phyloP scores from a whole-genome alignment of 768 basidiomycete species.

The Lentinula raphanica region DNA sequence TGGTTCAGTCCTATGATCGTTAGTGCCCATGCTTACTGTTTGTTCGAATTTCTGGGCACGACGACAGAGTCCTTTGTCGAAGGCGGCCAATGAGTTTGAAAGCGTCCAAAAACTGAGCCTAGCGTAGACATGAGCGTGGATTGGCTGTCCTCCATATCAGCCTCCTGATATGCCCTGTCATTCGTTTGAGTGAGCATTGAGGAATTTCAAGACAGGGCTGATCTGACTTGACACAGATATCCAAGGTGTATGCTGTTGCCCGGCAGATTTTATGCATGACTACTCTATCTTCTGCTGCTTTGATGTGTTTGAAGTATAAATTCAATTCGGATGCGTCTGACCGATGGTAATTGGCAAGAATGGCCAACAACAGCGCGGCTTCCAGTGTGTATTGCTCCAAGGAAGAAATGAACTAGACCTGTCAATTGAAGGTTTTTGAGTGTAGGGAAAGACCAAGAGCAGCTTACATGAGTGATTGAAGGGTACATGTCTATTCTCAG shows the following conservation, averaged over 20 bases:
- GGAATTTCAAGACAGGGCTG: too few species aligned
- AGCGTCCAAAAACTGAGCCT: slow-evolving; percentile 44
- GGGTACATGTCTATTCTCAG: slow-evolving; percentile 59
- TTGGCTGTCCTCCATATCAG: slow-evolving; percentile 44
- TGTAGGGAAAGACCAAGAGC: neutral
- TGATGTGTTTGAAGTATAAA: slow-evolving; percentile 53
- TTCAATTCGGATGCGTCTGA: slow-evolving; percentile 68
- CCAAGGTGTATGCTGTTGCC: slow-evolving; percentile 50
- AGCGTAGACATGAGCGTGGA: slow-evolving; percentile 47
- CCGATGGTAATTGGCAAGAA: slow-evolving; percentile 69
- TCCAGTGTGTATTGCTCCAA: slow-evolving; percentile 54
- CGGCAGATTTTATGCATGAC: slow-evolving; percentile 55
- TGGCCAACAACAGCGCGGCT: slow-evolving; percentile 51
- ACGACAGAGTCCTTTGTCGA: slow-evolving; percentile 26
- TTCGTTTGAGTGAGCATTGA: too few species aligned
- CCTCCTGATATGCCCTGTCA: slow-evolving; percentile 26
- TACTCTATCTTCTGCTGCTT: slow-evolving; percentile 39
- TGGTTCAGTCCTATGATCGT: neutral
- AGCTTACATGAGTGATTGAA: slow-evolving; percentile 41
- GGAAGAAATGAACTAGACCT: slow-evolving; percentile 46
- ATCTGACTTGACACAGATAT: slow-evolving; percentile 42
- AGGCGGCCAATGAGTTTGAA: slow-evolving; percentile 43
- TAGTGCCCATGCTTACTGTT: slow-evolving; percentile 35
- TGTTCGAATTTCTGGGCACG: slow-evolving; percentile 48
- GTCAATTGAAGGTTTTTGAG: neutral